Base-by-base conservation (phyloP, 495 filamentous ascomycete genomes). In the Glonium stellatum region DNA sequence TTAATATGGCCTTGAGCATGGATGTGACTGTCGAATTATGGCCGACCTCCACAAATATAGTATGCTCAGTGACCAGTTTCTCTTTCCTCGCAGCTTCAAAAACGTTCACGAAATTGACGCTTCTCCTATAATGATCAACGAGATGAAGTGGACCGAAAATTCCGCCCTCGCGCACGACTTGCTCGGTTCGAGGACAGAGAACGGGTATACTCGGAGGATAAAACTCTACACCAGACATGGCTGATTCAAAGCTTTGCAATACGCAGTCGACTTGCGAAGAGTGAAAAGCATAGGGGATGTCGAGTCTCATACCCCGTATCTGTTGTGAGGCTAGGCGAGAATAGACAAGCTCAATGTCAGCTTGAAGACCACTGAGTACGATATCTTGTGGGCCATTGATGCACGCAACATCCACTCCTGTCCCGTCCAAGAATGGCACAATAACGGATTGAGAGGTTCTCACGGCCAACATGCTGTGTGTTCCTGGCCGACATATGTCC, bases 311-410 rank as follows among this genome's bases (percentile, higher is more conserved):
- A n/a, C n/a, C n/a, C n/a, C n/a, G n/a, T n/a, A n/a, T n/a, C n/a
- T n/a, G n/a, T n/a, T n/a, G n/a, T n/a, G n/a, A n/a, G n/a, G n/a
- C n/a, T n/a, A n/a, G n/a, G n/a, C n/a, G n/a, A n/a, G n/a, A n/a
- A n/a, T n/a, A n/a, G n/a, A n/a, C n/a, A n/a, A n/a, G n/a, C n/a
- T n/a, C n/a, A n/a, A n/a, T n/a, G n/a, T n/a, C n/a, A n/a, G n/a
- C n/a, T n/a, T n/a, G n/a, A n/a, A n/a, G n/a, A n/a, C 74, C 74
- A 54, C 71, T 67, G 21, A 77, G 22, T 6, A 76, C 71, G 1
- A 69, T 75, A n/a, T 56, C 64, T 5, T 47, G 57, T 13, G 72
- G 69, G 13, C 55, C 58, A 51, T 77, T 76, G 54, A 73, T 48
- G 58, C 74, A 77, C 21, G 72, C 71, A 15, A 76, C 56, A 54